phyloP scores from a whole-genome alignment of 2,329 filamentous ascomycete genomes.

The Aspergillus neoniger region DNA sequence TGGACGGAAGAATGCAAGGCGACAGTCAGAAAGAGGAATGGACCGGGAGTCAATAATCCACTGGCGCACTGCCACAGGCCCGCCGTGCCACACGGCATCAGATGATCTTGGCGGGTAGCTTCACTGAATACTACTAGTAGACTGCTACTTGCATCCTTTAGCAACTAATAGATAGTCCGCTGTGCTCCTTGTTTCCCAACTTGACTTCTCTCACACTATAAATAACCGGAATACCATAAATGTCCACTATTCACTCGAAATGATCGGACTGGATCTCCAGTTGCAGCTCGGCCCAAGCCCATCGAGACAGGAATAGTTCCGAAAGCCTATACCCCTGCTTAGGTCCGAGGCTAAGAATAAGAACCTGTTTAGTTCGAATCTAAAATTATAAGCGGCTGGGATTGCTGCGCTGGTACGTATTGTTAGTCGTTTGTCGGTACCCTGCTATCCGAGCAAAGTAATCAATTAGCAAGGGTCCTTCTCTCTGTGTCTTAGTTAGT shows the following conservation, averaged over 20 bases:
- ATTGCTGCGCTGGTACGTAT: background rate
- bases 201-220: background rate
- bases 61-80: background rate
- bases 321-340: background rate
- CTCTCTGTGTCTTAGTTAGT: background rate
- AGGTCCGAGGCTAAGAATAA: background rate
- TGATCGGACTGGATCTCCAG: background rate
- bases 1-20: conserved; percentile 1
- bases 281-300: background rate
- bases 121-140: background rate
- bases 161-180: background rate
- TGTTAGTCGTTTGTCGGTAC: no score
- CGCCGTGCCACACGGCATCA: conserved; percentile 4
- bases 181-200: no score
- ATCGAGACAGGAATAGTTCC: background rate
- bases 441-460: no score
- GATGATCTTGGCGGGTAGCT: conserved; percentile 2
- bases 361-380: background rate
- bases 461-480: background rate
- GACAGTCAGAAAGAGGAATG: background rate
- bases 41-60: background rate
- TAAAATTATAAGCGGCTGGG: background rate
- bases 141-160: background rate
- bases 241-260: background rate
- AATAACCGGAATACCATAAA: background rate